Percentiles rank a stretch among this genome's conserved stretches.
Conservation (phyloP, 2,329 filamentous ascomycete genomes). For the Grosmannia huntii region DNA sequence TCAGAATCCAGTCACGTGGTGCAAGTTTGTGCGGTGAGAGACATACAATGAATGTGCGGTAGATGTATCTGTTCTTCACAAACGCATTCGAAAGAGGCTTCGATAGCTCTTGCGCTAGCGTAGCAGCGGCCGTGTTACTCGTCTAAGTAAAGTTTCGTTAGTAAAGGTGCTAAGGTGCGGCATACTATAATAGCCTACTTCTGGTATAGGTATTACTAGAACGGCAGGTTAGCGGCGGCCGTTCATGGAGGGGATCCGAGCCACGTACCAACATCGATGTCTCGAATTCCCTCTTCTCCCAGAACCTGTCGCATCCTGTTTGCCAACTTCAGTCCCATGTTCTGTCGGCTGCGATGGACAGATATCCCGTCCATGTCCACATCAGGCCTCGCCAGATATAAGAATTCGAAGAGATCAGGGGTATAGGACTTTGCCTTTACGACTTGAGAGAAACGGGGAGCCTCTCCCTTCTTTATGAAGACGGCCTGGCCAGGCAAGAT, state of each 20-base stretch:
- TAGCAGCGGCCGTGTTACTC: slow-evolving; percentile 66
- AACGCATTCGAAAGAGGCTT: slow-evolving; percentile 74
- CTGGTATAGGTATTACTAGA: slow-evolving; percentile 16
- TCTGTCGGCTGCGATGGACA: slow-evolving; percentile 69
- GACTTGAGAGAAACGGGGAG: slow-evolving; percentile 65
- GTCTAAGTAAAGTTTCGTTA: slow-evolving; percentile 42
- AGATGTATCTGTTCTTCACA: slow-evolving; percentile 82
- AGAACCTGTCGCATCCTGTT: slow-evolving; percentile 56
- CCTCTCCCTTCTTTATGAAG: slow-evolving; percentile 55
- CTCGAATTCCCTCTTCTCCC: slow-evolving; percentile 53
- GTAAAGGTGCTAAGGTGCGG: background rate
- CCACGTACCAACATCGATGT: slow-evolving; percentile 51
- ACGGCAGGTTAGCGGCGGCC: background rate
- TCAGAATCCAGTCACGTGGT: background rate
- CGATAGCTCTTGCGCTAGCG: slow-evolving; percentile 59
- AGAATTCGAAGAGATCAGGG: slow-evolving; percentile 77
- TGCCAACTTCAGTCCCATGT: slow-evolving; percentile 76
- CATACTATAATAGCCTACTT: background rate
- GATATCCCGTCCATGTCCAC: slow-evolving; percentile 78
- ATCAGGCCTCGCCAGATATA: slow-evolving; percentile 79
- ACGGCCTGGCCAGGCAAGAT: slow-evolving; percentile 63
- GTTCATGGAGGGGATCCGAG: background rate
- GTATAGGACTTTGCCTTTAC: slow-evolving; percentile 55
- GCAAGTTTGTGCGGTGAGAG: slow-evolving; percentile 17
- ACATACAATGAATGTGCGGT: slow-evolving; percentile 60